Evolutionary conservation across 176 grass and related monocot genomes (phyloP).

Genomic region (Oryza meridionalis): DNA sequence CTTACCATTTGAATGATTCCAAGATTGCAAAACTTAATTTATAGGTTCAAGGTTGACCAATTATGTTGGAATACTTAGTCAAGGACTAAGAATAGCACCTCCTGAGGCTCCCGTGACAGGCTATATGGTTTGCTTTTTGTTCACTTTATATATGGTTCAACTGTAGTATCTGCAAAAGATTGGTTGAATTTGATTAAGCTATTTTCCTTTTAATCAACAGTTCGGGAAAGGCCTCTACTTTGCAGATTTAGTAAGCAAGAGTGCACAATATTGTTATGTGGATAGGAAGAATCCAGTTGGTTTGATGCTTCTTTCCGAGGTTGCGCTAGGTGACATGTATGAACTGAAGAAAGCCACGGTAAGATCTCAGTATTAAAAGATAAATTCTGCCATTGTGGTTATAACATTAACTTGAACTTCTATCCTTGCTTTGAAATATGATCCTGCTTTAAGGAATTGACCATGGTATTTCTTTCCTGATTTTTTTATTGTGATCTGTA

Average conservation of each 20-base stretch:
- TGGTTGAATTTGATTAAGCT: constrained; percentile 35
- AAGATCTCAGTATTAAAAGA: constrained; percentile 38
- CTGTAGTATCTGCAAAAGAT: constrained; percentile 7
- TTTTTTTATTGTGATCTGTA: neutral
- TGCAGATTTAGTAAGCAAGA: constrained; percentile 95
- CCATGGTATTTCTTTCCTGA: neutral
- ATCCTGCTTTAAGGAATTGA: neutral
- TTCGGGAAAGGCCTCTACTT: constrained; percentile 98
- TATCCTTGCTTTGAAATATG: constrained; percentile 9
- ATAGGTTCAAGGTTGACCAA: constrained; percentile 97
- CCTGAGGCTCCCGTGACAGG: constrained; percentile 90
- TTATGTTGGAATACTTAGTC: constrained; percentile 94
- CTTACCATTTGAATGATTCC: neutral
- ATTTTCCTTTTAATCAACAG: constrained; percentile 52
- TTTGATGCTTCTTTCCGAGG: constrained; percentile 96
- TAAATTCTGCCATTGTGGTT: neutral
- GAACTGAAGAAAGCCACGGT: constrained; percentile 90
- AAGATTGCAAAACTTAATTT: constrained; percentile 30
- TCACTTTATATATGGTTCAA: neutral
- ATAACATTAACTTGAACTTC: neutral
- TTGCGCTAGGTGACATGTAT: constrained; percentile 91
- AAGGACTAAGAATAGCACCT: constrained; percentile 95
- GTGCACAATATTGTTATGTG: constrained; percentile 90
- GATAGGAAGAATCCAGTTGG: constrained; percentile 79
- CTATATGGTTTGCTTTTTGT: constrained; percentile 75